These are phyloP conservation scores for Xylariaceae sp. DNA, from an alignment of 2,329 filamentous ascomycete species.

Conservation along the genomic window DNA sequence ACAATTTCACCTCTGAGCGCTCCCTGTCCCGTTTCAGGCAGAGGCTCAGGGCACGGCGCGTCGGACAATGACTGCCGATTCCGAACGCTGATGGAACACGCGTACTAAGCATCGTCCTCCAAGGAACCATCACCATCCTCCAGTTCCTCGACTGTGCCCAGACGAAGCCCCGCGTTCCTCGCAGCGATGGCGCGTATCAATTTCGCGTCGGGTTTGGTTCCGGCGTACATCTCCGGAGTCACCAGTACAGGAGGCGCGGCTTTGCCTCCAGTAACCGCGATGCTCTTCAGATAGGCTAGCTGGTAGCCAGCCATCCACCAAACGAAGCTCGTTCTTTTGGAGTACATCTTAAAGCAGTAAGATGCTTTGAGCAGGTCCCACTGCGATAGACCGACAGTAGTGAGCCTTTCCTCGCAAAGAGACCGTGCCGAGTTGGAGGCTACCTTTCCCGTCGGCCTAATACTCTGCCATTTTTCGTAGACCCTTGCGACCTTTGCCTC, in stretches of 20 bases:
- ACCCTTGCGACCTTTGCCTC: slow-evolving; percentile 30
- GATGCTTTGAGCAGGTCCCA: slow-evolving; percentile 51
- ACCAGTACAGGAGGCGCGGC: slow-evolving; percentile 28
- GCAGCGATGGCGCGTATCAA: slow-evolving; percentile 22
- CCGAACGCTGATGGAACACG: neutral
- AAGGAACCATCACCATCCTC: slow-evolving; percentile 14
- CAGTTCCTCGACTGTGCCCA: slow-evolving; percentile 12
- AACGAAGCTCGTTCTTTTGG: slow-evolving; percentile 32
- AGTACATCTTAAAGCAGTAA: slow-evolving; percentile 38
- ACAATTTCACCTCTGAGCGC: no score
- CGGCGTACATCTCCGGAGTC: slow-evolving; percentile 29
- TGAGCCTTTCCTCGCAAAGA: slow-evolving; percentile 28
- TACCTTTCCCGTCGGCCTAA: slow-evolving; percentile 33
- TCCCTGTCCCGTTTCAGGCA: no score
- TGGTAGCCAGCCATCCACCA: slow-evolving; percentile 47
- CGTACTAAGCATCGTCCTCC: neutral
- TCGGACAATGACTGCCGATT: no score
- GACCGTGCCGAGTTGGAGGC: slow-evolving; percentile 24
- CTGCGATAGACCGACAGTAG: slow-evolving; percentile 27
- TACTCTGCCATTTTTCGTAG: slow-evolving; percentile 38
- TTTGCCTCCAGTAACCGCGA: slow-evolving; percentile 18
- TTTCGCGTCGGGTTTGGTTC: slow-evolving; percentile 22
- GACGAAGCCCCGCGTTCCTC: slow-evolving; percentile 14
- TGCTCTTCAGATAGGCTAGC: slow-evolving; percentile 43
- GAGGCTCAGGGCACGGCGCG: no score